Evolutionary conservation across 1,284 basidiomycete genomes (phyloP).

Genomic region (Rhodotorula sp.): DNA sequence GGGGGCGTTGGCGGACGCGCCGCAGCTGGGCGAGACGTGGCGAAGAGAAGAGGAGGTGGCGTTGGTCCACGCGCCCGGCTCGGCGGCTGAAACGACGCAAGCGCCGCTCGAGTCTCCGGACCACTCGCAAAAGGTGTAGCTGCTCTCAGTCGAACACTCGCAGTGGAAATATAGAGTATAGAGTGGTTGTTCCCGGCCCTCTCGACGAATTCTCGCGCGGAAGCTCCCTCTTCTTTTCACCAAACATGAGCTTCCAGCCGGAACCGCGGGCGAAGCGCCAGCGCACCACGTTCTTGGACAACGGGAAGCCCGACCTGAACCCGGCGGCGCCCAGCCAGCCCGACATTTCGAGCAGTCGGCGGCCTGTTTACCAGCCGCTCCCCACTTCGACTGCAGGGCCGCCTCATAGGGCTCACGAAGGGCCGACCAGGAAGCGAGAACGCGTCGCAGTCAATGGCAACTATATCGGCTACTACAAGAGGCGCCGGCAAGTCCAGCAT

Average conservation of each 20-base stretch:
- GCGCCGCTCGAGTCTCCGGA: not conserved
- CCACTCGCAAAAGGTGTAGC: no score
- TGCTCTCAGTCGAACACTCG: no score
- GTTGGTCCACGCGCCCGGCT: not conserved
- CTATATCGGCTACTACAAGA: slow-evolving; percentile 12
- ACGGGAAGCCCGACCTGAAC: slow-evolving; percentile 5
- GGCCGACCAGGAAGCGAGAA: not conserved
- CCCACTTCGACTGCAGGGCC: not conserved
- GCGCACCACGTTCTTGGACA: not conserved
- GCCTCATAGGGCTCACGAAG: not conserved
- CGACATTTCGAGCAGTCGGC: not conserved
- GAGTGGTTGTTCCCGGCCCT: no score
- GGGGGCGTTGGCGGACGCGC: not conserved
- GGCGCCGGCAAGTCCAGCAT: slow-evolving; percentile 41
- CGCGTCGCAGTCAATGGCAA: slow-evolving; percentile 5
- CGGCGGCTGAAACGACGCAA: not conserved
- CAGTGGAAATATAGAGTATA: no score
- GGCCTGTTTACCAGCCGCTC: not conserved
- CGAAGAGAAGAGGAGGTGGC: not conserved
- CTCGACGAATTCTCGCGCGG: not conserved
- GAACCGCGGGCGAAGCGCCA: not conserved
- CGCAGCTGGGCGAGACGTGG: not conserved
- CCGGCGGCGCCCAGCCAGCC: slow-evolving; percentile 1
- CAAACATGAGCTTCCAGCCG: not conserved
- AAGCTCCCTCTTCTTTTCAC: not conserved